Percentiles rank a stretch among this genome's conserved stretches.
Evolutionary conservation across 148 eudicot species (phyloP).

Genomic region (Bassia scoparia): DNA sequence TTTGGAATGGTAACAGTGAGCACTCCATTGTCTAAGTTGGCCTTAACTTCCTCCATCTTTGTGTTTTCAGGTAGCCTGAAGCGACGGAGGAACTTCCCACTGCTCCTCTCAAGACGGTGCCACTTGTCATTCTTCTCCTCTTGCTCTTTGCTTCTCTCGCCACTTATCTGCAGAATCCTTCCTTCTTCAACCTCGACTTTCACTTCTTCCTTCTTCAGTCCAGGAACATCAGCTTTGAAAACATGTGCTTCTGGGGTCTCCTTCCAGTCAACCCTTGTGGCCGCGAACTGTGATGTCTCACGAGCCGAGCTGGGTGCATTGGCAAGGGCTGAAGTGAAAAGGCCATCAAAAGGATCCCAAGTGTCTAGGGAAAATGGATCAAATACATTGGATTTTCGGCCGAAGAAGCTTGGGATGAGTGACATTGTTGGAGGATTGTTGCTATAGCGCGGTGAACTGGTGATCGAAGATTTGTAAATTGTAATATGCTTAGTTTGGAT

Average conservation of each 20-base stretch:
- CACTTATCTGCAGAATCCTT: conserved; percentile 29
- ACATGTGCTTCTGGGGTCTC: conserved; percentile 47
- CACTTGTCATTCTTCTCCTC: conserved; percentile 36
- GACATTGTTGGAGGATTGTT: conserved; percentile 16
- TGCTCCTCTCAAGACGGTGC: conserved; percentile 36
- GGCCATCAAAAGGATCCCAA: conserved; percentile 32
- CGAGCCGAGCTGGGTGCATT: conserved; percentile 26
- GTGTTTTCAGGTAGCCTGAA: conserved; percentile 45
- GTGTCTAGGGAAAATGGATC: conserved; percentile 38
- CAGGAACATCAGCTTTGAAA: conserved; percentile 50
- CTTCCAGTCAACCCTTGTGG: conserved; percentile 41
- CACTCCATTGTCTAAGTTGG: conserved; percentile 50
- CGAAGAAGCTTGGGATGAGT: conserved; percentile 33
- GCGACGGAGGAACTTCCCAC: conserved; percentile 43
- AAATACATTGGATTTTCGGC: conserved; percentile 31
- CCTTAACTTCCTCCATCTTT: conserved; percentile 45
- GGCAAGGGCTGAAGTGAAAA: conserved; percentile 23
- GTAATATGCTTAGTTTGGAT: too few relatives aligned
- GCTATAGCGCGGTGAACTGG: background rate
- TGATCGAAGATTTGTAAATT: background rate
- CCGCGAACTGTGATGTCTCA: conserved; percentile 40
- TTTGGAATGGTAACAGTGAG: conserved; percentile 53
- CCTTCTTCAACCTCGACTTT: conserved; percentile 50
- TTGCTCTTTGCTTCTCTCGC: conserved; percentile 25
- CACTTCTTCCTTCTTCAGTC: conserved; percentile 50